phyloP scores from a whole-genome alignment of 2,329 filamentous ascomycete genomes.

The Huntiella decipiens region DNA sequence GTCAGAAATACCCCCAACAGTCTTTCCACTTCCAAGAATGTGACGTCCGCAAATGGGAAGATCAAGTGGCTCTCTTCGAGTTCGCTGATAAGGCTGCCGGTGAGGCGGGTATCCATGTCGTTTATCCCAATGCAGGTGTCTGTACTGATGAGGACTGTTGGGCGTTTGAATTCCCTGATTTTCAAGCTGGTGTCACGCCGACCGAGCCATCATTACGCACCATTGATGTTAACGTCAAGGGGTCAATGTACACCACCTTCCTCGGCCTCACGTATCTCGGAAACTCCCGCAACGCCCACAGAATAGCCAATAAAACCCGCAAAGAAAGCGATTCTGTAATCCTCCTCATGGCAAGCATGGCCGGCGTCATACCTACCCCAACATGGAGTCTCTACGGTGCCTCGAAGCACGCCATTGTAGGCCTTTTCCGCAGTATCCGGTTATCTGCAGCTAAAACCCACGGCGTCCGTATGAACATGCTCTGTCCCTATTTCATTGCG shows the following conservation, averaged over 20 bases:
- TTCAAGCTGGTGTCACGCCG: slow-evolving; percentile 22
- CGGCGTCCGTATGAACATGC: slow-evolving; percentile 42
- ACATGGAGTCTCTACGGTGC: slow-evolving; percentile 20
- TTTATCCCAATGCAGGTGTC: slow-evolving; percentile 51
- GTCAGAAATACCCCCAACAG: slow-evolving; percentile 20
- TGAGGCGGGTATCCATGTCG: slow-evolving; percentile 30
- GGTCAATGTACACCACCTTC: slow-evolving; percentile 45
- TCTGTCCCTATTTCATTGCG: slow-evolving; percentile 48
- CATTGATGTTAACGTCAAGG: slow-evolving; percentile 43
- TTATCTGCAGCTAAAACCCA: slow-evolving; percentile 22
- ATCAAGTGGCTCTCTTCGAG: slow-evolving; percentile 44
- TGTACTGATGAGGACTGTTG: slow-evolving; percentile 16
- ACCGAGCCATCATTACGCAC: slow-evolving; percentile 30
- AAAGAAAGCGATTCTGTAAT: slow-evolving; percentile 33
- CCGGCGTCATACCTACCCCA: slow-evolving; percentile 29
- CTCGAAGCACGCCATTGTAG: slow-evolving; percentile 47
- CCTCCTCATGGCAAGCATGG: slow-evolving; percentile 43
- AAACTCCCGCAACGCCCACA: slow-evolving; percentile 12
- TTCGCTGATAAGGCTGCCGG: slow-evolving; percentile 30
- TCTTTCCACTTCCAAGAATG: slow-evolving; percentile 37
- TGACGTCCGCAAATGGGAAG: slow-evolving; percentile 47
- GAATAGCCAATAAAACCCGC: slow-evolving; percentile 12
- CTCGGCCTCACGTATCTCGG: slow-evolving; percentile 42
- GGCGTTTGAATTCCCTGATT: slow-evolving; percentile 27
- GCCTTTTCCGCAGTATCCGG: slow-evolving; percentile 41